Evolutionary conservation across 495 filamentous ascomycete genomes (phyloP), one percentile per base, ranked within the genome.

Genomic region (Wilcoxina mikolae): DNA sequence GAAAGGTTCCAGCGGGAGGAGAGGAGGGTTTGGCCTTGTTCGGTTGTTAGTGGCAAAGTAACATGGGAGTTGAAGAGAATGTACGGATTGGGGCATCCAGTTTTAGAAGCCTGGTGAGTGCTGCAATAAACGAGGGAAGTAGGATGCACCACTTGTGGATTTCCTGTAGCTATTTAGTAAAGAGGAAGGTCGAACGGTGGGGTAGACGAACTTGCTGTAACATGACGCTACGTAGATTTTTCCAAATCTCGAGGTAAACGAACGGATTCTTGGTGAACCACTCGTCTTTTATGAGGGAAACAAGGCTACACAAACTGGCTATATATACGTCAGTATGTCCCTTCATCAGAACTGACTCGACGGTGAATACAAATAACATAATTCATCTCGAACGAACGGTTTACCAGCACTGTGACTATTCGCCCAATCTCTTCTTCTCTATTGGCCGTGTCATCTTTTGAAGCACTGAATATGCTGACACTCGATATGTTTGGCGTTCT

Each of bases 101-200:
- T 12, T 26, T 31, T 28, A 49, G 18, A 28, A 49, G 45, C 7
- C 7, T 3, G 4, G 23, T 10, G 11, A 49, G 27, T 7, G 45
- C 45, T 7, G 4, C 18, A 3, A 23, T 49, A 23, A 49, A 26
- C 4, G 45, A 4, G 5, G 45, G 45, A 22, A 49, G 45, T 4
- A 49, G 24, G 23, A 18, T 5, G 18, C 45, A 49, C 45, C 45
- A 49, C 18, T 49, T 49, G 27, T 49, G 45, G 5, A 23, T 49
- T 26, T 49, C 45, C 45, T 49, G 11, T 49, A 49, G 42, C 22
- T 9, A 45, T 9, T 9, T 17, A 9, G 18, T 45, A 18, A 45
- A 38, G 33, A 38, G 9, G 17, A 5, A 45, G 42, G 18, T 45
- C 12, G 9, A 18, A 45, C 12, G 5, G 18, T 5, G 12, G 18